These are phyloP conservation scores for Luffa aegyptiaca DNA, from an alignment of 306 rosid genomes.

Conservation along the genomic window DNA sequence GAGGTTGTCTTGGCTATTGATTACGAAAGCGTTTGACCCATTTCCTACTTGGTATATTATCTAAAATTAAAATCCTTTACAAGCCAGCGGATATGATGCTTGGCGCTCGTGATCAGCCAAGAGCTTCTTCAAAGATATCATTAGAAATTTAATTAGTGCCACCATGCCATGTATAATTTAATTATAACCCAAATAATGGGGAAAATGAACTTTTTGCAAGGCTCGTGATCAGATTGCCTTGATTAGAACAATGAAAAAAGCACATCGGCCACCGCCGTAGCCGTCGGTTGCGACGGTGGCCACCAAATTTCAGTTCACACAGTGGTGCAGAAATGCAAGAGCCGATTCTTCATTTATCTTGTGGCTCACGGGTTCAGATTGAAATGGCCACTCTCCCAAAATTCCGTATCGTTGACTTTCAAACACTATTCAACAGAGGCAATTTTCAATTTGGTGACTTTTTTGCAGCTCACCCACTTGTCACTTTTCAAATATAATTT, in stretches of 20 bases:
- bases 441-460: not conserved
- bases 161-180: not conserved
- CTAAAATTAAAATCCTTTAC: too few relatives aligned
- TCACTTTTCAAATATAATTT: not conserved
- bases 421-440: not conserved
- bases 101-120: not conserved
- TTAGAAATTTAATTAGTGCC: not conserved
- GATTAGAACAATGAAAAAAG: not conserved
- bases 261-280: not conserved
- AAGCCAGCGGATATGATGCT: too few relatives aligned
- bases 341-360: not conserved
- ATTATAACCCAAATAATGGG: not conserved
- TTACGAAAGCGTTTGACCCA: not conserved
- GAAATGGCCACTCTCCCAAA: not conserved
- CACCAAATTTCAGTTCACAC: not conserved
- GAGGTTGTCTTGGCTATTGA: not conserved
- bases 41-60: too few relatives aligned
- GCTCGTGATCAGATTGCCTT: not conserved
- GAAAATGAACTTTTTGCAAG: not conserved
- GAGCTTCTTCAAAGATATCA: not conserved
- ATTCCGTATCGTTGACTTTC: not conserved
- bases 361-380: not conserved
- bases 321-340: not conserved
- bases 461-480: not conserved
- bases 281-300: not conserved